A percentile compares a stretch with the other conserved stretches of the same genome.
phyloP scores from a whole-genome alignment of 75 land plant species.

The Pinus tabuliformis region DNA sequence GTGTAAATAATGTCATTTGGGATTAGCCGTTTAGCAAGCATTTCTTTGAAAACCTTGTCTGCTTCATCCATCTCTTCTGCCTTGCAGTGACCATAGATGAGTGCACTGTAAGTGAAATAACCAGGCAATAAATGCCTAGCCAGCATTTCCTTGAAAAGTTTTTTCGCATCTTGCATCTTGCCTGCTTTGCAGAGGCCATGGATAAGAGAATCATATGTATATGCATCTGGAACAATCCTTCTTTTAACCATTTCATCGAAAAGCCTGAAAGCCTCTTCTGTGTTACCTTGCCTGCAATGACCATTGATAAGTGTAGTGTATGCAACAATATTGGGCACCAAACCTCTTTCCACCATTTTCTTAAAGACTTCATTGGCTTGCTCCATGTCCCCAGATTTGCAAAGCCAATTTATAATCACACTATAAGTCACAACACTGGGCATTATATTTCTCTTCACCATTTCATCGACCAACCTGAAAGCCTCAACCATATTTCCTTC shows the following conservation, averaged over 20 bases:
- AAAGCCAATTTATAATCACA: constrained; percentile 39
- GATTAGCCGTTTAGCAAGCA: constrained; percentile 30
- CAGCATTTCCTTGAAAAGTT: constrained; percentile 25
- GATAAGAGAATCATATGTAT: constrained; percentile 47
- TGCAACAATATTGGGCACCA: constrained; percentile 38
- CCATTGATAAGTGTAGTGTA: constrained; percentile 48
- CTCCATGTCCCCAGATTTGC: constrained; percentile 31
- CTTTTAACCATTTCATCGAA: constrained; percentile 32
- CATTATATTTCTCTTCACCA: constrained; percentile 26
- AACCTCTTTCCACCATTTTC: constrained; percentile 30
- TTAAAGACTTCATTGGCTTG: constrained; percentile 23
- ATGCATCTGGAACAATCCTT: constrained; percentile 38
- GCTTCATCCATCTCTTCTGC: constrained; percentile 32
- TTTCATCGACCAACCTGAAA: constrained; percentile 31
- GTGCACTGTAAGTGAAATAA: constrained; percentile 37
- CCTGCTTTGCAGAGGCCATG: constrained; percentile 43
- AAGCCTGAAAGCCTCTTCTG: constrained; percentile 28
- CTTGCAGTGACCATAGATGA: constrained; percentile 40
- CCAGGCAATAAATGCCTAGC: constrained; percentile 27
- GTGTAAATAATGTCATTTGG: constrained; percentile 48
- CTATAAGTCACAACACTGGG: constrained; percentile 33
- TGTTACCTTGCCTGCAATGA: constrained; percentile 19
- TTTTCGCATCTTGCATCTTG: constrained; percentile 43
- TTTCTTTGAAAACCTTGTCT: constrained; percentile 29
- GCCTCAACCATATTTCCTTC: constrained; percentile 21